phyloP scores from a whole-genome alignment of 2,329 filamentous ascomycete genomes.

The Colletotrichum spaethianum region DNA sequence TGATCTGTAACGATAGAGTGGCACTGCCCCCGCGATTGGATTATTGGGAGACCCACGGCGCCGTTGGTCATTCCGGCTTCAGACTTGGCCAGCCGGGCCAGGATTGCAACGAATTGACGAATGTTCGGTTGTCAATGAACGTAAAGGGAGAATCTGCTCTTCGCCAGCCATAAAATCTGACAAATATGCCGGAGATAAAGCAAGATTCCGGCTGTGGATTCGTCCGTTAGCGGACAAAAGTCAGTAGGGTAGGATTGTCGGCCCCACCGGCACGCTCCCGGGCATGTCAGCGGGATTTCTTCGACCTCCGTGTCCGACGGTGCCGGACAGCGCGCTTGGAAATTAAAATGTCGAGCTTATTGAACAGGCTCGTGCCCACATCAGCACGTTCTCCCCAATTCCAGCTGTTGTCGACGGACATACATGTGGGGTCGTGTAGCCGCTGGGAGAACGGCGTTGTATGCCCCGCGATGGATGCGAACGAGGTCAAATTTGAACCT shows the following conservation, averaged over 20 bases:
- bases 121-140: too few species aligned
- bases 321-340: not conserved
- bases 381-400: not conserved
- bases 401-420: not conserved
- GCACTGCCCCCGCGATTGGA: constrained; percentile 33
- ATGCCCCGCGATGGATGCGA: not conserved
- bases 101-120: too few species aligned
- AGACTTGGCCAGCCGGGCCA: not conserved
- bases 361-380: not conserved
- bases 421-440: not conserved
- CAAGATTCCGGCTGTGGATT: not conserved
- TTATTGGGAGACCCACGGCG: constrained; percentile 1
- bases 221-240: not conserved
- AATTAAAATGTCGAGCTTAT: too few species aligned
- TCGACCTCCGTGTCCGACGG: not conserved
- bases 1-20: constrained; percentile 26
- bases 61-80: constrained; percentile 1
- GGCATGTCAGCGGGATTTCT: constrained; percentile 7
- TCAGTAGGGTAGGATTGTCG: not conserved
- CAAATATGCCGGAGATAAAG: not conserved
- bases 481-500: too few species aligned
- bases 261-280: constrained; percentile 8
- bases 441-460: not conserved
- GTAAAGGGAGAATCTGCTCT: not conserved
- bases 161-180: not conserved